A percentile compares a stretch with the other conserved stretches of the same genome.
Evolutionary conservation across 2,329 filamentous ascomycete genomes (phyloP).

Genomic region (Orbilia quercus): DNA sequence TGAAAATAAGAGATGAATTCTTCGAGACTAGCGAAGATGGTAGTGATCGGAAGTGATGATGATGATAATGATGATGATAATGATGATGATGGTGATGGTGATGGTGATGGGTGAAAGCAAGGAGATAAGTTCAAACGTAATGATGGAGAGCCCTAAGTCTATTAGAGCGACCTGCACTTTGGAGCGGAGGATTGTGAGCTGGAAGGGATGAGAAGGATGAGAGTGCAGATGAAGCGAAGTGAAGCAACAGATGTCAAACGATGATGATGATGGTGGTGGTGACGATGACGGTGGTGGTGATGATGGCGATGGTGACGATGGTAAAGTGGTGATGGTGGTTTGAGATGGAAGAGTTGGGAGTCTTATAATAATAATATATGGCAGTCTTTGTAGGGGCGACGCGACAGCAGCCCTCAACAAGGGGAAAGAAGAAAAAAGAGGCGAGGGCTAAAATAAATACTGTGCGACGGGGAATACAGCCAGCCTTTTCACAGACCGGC

Average conservation of each 20-base stretch:
- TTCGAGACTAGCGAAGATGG: conserved; percentile 27
- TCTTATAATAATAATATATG: too few species aligned
- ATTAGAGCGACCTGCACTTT: conserved; percentile 40
- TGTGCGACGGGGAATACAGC: conserved; percentile 25
- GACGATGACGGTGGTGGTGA: conserved; percentile 9
- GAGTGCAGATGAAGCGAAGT: conserved; percentile 7
- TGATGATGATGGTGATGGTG: too few species aligned
- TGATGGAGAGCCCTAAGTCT: conserved; percentile 34
- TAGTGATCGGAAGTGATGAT: conserved; percentile 53
- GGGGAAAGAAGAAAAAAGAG: too few species aligned
- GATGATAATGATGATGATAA: too few species aligned
- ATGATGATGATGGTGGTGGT: conserved; percentile 24
- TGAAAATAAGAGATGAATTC: conserved; percentile 30
- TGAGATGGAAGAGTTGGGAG: conserved; percentile 16
- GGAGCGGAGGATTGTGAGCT: conserved; percentile 11
- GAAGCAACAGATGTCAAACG: not conserved
- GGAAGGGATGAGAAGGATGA: conserved; percentile 11
- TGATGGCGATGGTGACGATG: not conserved
- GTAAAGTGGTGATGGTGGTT: conserved; percentile 22
- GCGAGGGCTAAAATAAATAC: conserved; percentile 13
- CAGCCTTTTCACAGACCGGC: conserved; percentile 23
- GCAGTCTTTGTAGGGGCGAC: too few species aligned
- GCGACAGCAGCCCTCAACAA: conserved; percentile 23
- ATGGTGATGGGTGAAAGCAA: conserved; percentile 52
- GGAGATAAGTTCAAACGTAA: conserved; percentile 46